These are phyloP conservation scores for Dendrocalamus sinicus DNA, from an alignment of 176 grass and related monocot genomes.

Conservation along the genomic window DNA sequence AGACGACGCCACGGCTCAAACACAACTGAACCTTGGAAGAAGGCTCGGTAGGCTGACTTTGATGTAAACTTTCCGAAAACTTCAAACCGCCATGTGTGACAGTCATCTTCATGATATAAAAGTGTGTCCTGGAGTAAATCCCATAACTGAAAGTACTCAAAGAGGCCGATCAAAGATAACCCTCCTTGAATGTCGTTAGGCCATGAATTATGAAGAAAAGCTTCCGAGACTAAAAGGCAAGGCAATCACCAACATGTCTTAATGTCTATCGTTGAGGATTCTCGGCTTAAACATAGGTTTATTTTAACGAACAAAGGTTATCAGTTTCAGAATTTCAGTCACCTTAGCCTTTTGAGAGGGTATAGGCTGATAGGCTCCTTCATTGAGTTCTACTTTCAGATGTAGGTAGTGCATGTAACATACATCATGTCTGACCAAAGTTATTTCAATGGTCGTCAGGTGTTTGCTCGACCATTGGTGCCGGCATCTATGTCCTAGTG, in stretches of 20 bases:
- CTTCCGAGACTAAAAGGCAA: constrained; percentile 7
- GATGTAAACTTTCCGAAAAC: too few species aligned
- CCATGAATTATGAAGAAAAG: too few species aligned
- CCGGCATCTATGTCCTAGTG: constrained; percentile 85
- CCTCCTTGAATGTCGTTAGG: too few species aligned
- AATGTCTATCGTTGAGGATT: background rate
- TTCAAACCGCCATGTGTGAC: too few species aligned
- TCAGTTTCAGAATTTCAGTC: background rate
- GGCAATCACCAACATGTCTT: background rate
- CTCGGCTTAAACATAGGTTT: background rate
- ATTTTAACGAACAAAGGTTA: background rate
- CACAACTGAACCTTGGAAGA: too few species aligned
- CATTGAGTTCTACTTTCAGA: background rate
- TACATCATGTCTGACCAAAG: constrained; percentile 30
- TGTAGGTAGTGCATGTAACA: background rate
- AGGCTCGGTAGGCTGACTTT: too few species aligned
- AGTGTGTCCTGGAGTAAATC: too few species aligned
- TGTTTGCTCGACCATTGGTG: constrained; percentile 81
- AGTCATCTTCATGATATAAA: too few species aligned
- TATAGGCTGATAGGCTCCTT: background rate
- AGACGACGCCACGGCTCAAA: too few species aligned
- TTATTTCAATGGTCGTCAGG: constrained; percentile 42
- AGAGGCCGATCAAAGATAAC: too few species aligned
- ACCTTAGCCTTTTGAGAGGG: background rate
- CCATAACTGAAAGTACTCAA: too few species aligned